Percentiles rank a stretch among this genome's conserved stretches.
Evolutionary conservation across 2,329 filamentous ascomycete genomes (phyloP).

Genomic region (Orbilia javanica): DNA sequence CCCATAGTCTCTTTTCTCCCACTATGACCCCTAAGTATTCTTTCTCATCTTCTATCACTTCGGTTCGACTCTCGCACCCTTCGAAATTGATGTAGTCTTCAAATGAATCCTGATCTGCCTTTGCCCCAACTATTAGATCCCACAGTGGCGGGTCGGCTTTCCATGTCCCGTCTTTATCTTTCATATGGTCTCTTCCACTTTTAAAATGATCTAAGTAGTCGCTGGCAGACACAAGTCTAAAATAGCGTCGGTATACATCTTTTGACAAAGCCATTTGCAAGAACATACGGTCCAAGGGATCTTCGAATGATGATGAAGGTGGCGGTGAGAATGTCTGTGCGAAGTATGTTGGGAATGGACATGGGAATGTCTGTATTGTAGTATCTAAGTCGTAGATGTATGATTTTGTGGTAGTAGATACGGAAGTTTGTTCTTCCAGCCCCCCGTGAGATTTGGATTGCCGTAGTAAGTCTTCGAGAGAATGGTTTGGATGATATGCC

Average conservation of each 20-base stretch:
- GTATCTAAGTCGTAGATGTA: constrained; percentile 61
- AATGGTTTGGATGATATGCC: constrained; percentile 50
- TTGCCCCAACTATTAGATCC: constrained; percentile 27
- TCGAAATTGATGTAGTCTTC: constrained; percentile 48
- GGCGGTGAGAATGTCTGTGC: constrained; percentile 59
- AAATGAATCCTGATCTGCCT: constrained; percentile 33
- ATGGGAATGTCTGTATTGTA: constrained; percentile 57
- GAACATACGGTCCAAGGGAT: constrained; percentile 24
- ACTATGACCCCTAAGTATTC: constrained; percentile 45
- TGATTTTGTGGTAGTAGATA: constrained; percentile 15
- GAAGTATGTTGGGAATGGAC: constrained; percentile 58
- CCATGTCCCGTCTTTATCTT: constrained; percentile 35
- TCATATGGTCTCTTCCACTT: constrained; percentile 60
- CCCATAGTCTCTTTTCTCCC: constrained; percentile 37
- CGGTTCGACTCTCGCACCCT: neutral
- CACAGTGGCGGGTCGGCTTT: constrained; percentile 25
- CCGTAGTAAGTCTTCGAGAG: constrained; percentile 36
- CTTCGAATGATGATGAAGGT: constrained; percentile 21
- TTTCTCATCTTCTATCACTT: neutral
- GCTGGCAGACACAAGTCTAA: constrained; percentile 55
- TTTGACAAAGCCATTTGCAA: constrained; percentile 30
- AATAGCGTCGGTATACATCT: constrained; percentile 41
- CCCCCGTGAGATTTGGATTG: neutral
- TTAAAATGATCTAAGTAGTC: constrained; percentile 59
- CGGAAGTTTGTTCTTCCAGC: neutral